Percentiles rank a stretch among this genome's conserved stretches.
Conservation (phyloP, 1,284 basidiomycete genomes). For the Blastosporella zonata region DNA sequence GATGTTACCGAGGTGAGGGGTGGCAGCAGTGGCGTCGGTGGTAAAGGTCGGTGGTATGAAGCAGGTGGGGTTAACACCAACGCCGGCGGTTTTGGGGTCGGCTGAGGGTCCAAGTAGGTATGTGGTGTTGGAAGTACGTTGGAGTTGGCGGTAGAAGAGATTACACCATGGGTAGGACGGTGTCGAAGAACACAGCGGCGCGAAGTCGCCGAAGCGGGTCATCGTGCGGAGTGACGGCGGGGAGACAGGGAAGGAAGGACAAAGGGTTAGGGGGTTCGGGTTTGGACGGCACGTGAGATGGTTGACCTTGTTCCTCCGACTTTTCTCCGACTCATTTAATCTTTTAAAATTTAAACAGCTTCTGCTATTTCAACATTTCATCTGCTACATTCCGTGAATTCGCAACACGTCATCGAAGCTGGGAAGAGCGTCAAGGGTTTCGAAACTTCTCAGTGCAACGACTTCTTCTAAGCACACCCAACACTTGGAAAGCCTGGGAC, state of each 20-base stretch:
- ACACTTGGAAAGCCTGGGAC: no score
- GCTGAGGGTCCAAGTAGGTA: conserved; percentile 37
- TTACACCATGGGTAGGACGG: conserved; percentile 74
- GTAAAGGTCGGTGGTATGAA: conserved; percentile 28
- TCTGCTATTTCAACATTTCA: no score
- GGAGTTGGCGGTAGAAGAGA: conserved; percentile 64
- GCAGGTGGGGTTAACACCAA: conserved; percentile 34
- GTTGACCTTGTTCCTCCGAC: neutral
- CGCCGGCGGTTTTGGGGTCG: conserved; percentile 63
- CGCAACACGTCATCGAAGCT: no score
- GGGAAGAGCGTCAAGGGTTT: no score
- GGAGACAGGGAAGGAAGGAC: neutral
- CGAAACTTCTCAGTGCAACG: neutral
- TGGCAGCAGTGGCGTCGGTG: conserved; percentile 2
- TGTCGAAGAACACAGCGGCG: conserved; percentile 49
- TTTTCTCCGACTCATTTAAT: no score
- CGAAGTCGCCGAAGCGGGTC: conserved; percentile 61
- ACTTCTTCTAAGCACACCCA: no score
- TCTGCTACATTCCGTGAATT: no score
- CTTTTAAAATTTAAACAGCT: no score
- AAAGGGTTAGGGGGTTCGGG: neutral
- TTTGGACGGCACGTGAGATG: neutral
- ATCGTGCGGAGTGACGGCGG: conserved; percentile 27
- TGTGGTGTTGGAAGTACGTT: conserved; percentile 15
- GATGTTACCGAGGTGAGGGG: conserved; percentile 54